Evolutionary conservation across 495 filamentous ascomycete species (phyloP).

Genomic region (Sordaria brevicollis): DNA sequence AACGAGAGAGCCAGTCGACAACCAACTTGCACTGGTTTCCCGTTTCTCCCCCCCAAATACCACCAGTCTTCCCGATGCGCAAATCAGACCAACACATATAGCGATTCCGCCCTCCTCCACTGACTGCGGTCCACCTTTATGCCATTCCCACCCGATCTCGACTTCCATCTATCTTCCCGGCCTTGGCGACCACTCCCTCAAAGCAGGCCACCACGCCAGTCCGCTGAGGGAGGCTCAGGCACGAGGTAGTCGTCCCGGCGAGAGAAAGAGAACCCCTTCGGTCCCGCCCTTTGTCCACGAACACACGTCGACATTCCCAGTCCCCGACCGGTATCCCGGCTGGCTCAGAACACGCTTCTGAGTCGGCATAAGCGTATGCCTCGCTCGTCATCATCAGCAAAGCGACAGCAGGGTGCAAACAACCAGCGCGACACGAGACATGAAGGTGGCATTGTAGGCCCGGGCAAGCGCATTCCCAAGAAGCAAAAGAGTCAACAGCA

Average conservation of each 20-base stretch:
- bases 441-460: slow-evolving; percentile 78
- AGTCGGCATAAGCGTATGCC: slow-evolving; percentile 55
- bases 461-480: slow-evolving; percentile 65
- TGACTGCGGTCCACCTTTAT: not conserved
- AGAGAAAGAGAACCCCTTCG: not conserved
- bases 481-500: slow-evolving; percentile 35
- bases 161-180: not conserved
- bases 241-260: not conserved
- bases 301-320: not conserved
- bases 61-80: not conserved
- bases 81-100: not conserved
- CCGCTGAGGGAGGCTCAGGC: not conserved
- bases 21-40: not conserved
- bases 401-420: slow-evolving; percentile 54
- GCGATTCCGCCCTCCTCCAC: not conserved
- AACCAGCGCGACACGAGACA: slow-evolving; percentile 68
- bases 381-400: slow-evolving; percentile 54
- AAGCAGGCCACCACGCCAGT: not conserved
- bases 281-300: not conserved
- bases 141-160: not conserved
- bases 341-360: slow-evolving; percentile 43
- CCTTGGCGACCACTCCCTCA: not conserved
- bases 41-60: not conserved
- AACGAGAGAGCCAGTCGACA: not conserved
- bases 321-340: slow-evolving; percentile 14